A percentile compares a stretch with the other conserved stretches of the same genome.
These are phyloP conservation scores for Colletotrichum incanum DNA, from an alignment of 2,329 filamentous ascomycete genomes.

Conservation along the genomic window DNA sequence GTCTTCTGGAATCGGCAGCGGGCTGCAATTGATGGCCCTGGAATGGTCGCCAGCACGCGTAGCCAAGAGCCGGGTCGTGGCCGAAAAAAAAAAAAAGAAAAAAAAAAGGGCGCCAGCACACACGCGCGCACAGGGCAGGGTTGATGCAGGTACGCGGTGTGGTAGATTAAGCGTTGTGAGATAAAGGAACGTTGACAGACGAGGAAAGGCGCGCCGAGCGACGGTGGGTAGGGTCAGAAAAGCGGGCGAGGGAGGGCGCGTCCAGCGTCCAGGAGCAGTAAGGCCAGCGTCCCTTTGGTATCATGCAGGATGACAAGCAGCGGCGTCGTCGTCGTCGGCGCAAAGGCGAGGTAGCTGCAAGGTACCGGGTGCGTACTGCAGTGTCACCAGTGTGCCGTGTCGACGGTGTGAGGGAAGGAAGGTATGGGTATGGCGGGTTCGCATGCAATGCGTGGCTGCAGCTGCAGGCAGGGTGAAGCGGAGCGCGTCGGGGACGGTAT, in stretches of 20 bases:
- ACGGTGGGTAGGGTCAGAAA: slow-evolving; percentile 58
- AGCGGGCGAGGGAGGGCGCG: slow-evolving; percentile 61
- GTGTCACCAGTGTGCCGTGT: background rate
- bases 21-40: background rate
- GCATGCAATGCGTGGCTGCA: slow-evolving; percentile 10
- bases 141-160: slow-evolving; percentile 30
- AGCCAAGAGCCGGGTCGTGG: background rate
- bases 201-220: background rate
- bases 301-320: background rate
- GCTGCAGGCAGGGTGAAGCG: slow-evolving; percentile 22
- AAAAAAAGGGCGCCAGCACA: background rate
- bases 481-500: slow-evolving; percentile 27
- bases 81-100: background rate
- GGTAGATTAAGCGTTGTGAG: background rate
- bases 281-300: background rate
- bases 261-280: slow-evolving; percentile 54
- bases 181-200: background rate
- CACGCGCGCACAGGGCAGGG: background rate
- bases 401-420: background rate
- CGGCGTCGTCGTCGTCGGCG: background rate
- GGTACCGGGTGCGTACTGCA: slow-evolving; percentile 10
- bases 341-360: slow-evolving; percentile 9
- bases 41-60: background rate
- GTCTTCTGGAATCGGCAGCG: background rate
- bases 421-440: slow-evolving; percentile 16